A percentile compares a stretch with the other conserved stretches of the same genome.
Conservation (phyloP, 345 rosid genomes). For the Gossypium turneri region DNA sequence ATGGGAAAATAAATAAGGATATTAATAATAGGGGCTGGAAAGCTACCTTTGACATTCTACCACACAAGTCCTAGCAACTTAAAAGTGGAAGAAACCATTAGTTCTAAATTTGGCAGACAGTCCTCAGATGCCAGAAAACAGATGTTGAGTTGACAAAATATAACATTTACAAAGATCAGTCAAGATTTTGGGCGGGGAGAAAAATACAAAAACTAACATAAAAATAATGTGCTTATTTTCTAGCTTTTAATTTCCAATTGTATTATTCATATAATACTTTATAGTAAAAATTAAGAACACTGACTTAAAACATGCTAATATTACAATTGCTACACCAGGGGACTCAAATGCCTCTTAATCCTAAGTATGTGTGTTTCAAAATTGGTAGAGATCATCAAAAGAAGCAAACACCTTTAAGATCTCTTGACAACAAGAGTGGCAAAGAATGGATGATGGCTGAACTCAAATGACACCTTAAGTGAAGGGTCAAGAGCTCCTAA, state of each 20-base stretch:
- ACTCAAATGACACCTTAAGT: slow-evolving; percentile 83
- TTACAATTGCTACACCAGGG: slow-evolving; percentile 36
- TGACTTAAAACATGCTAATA: slow-evolving; percentile 11
- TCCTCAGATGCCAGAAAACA: background rate
- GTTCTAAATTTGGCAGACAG: background rate
- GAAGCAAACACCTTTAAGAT: slow-evolving; percentile 40
- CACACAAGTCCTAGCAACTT: background rate
- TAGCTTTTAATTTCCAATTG: slow-evolving; percentile 17
- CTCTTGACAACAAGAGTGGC: slow-evolving; percentile 87
- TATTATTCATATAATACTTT: slow-evolving; percentile 6
- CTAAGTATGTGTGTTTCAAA: slow-evolving; percentile 27
- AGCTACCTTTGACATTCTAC: background rate
- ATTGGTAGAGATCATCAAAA: slow-evolving; percentile 24
- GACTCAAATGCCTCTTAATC: slow-evolving; percentile 18
- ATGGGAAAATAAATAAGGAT: background rate
- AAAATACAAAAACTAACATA: background rate
- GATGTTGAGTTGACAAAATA: background rate
- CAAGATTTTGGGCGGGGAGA: background rate
- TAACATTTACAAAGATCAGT: background rate
- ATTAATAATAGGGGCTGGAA: background rate
- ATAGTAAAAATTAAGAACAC: slow-evolving; percentile 10
- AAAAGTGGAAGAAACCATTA: background rate
- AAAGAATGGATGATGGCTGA: slow-evolving; percentile 79
- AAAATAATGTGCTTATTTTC: background rate
- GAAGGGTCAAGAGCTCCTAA: slow-evolving; percentile 62